Evolutionary conservation across 2,329 filamentous ascomycete genomes (phyloP).

Genomic region (Pseudogymnoascus sp.): DNA sequence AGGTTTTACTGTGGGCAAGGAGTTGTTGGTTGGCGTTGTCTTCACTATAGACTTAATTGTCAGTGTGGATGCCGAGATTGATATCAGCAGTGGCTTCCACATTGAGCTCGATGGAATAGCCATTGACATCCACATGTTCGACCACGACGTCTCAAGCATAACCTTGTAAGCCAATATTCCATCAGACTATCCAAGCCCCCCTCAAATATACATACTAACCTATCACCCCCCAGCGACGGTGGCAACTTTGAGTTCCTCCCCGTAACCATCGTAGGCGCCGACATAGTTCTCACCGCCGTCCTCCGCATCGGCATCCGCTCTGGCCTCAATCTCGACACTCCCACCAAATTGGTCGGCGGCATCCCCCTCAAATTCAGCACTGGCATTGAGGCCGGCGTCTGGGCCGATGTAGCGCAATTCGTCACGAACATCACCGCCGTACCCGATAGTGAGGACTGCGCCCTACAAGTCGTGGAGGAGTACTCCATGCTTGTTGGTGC

Average conservation of each 20-base stretch:
- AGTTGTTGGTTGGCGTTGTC: conserved; percentile 38
- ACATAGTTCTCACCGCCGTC: conserved; percentile 36
- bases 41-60: conserved; percentile 45
- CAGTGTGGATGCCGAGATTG: conserved; percentile 36
- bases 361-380: conserved; percentile 13
- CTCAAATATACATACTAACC: background rate
- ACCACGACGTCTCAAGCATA: conserved; percentile 38
- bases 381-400: conserved; percentile 37
- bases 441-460: conserved; percentile 32
- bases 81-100: conserved; percentile 47
- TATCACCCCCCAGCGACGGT: conserved; percentile 33
- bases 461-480: conserved; percentile 38
- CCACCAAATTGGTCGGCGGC: conserved; percentile 19
- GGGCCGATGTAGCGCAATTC: conserved; percentile 46
- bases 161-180: conserved; percentile 36
- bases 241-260: conserved; percentile 49
- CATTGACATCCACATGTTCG: conserved; percentile 43
- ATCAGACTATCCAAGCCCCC: background rate
- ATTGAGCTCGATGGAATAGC: conserved; percentile 41
- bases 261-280: conserved; percentile 39
- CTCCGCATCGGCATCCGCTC: conserved; percentile 40
- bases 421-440: conserved; percentile 40
- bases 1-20: conserved; percentile 33
- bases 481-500: conserved; percentile 46
- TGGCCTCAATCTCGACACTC: conserved; percentile 33